Base-by-base conservation (phyloP, 495 filamentous ascomycete species). In the Aspergillus biplanus region DNA sequence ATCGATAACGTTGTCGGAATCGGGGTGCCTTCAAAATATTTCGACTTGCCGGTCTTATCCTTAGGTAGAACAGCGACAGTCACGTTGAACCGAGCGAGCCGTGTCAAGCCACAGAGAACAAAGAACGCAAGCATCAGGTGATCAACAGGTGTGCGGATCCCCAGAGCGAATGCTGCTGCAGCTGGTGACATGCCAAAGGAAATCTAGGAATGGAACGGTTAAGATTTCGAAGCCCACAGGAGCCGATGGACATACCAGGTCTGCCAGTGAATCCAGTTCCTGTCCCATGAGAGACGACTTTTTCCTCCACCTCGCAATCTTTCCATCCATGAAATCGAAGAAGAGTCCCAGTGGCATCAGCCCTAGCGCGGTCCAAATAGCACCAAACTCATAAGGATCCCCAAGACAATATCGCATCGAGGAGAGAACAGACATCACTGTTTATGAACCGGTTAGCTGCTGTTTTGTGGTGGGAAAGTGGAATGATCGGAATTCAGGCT, bases 281-380 rank as follows among this genome's bases (percentile, higher is more conserved):
- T 98, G 95, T 4, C 95, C 95, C 95, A 99, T 98, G 70, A 98
- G 80, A 59, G 90, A 93, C 63, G 91, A 92, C 86, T 97, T 98
- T 75, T 91, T 88, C 69, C 96, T 84, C 96, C 95, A 98, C 57
- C 95, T 81, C 62, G 95, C 95, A 46, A 99, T 93, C 69, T 91
- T 95, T 65, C 95, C 95, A 75, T 99, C 95, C 88, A 98, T 92
- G 71, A 97, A 97, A 73, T 99, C 95, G 75, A 99, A 99, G 80
- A 97, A 97, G 4, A 98, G 84, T 3, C 93, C 95, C 34, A 97
- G 90, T 3, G 94, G 94, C 80, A 97, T 90, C 74, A 97, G 91
- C 0, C 77, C 86, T 52, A 99, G 87, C 16, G 96, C 94, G 31
- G 87, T 74, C 84, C 89, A 98, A 33, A 97, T 77, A 66, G 90